Conservation (phyloP, 306 rosid genomes). For the Castanea crenata region DNA sequence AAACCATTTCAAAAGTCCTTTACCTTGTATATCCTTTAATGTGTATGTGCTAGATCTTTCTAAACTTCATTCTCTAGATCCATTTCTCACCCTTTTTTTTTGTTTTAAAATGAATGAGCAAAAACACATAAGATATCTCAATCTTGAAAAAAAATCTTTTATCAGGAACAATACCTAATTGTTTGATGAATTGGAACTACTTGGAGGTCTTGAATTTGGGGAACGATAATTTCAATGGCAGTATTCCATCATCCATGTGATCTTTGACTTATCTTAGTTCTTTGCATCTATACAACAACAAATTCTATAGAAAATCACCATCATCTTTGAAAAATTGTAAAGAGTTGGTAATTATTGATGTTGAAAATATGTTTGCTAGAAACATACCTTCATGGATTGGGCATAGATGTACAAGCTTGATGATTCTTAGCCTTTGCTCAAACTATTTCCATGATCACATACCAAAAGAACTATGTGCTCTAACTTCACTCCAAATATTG, state of each 20-base stretch:
- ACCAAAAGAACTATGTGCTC: constrained; percentile 3
- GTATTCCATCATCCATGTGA: constrained; percentile 26
- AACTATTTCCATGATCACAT: background rate
- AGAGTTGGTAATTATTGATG: no score
- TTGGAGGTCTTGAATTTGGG: background rate
- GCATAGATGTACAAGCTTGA: background rate
- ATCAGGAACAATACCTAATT: background rate
- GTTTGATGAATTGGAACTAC: constrained; percentile 11
- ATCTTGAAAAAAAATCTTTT: background rate
- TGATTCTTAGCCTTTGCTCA: constrained; percentile 10
- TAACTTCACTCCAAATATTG: constrained; percentile 9
- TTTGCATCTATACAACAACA: constrained; percentile 18
- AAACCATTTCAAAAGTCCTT: background rate
- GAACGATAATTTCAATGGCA: constrained; percentile 15
- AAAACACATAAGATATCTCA: background rate
- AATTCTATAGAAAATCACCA: background rate
- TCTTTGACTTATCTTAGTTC: constrained; percentile 2
- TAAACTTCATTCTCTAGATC: background rate
- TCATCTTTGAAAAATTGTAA: no score
- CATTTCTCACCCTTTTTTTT: background rate
- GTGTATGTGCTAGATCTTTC: background rate
- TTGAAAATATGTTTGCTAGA: no score
- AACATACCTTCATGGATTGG: no score
- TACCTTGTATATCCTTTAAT: background rate
- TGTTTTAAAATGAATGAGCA: background rate